Evolutionary conservation across 2,329 filamentous ascomycete genomes (phyloP).

Genomic region (Trichoderma sp.): DNA sequence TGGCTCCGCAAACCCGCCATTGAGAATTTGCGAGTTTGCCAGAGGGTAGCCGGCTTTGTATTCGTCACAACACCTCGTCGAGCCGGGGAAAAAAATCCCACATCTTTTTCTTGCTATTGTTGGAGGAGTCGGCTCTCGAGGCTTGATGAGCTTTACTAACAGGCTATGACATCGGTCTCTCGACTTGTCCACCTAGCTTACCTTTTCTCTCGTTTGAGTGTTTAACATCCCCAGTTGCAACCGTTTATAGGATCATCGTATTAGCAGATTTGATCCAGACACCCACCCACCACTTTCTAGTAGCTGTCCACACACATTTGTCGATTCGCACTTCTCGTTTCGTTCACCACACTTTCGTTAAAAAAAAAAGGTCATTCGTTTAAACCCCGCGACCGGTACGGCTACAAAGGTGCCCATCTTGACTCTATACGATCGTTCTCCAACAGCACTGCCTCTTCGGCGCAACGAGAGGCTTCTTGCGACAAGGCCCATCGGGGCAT

Average conservation of each 20-base stretch:
- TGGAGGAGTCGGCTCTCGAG: background rate
- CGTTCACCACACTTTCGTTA: background rate
- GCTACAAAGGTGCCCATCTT: background rate
- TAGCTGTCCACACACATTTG: background rate
- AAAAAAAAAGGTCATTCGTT: background rate
- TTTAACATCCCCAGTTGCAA: background rate
- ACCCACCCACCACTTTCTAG: background rate
- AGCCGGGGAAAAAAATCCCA: background rate
- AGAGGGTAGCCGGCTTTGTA: background rate
- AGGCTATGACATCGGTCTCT: background rate
- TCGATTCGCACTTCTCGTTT: conserved; percentile 10
- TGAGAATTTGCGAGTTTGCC: conserved; percentile 15
- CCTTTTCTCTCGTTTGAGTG: background rate
- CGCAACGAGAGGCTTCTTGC: conserved; percentile 10
- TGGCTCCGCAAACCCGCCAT: conserved; percentile 14
- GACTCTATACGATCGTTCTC: background rate
- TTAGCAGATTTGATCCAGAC: background rate
- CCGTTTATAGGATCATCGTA: background rate
- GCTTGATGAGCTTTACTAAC: background rate
- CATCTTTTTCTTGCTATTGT: background rate
- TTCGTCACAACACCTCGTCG: conserved; percentile 6
- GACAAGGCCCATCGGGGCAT: conserved; percentile 20
- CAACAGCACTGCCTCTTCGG: conserved; percentile 2
- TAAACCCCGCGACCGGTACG: background rate
- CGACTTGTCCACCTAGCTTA: background rate